These are phyloP conservation scores for Geranium rotundifolium DNA, from an alignment of 345 rosid species.

Conservation along the genomic window DNA sequence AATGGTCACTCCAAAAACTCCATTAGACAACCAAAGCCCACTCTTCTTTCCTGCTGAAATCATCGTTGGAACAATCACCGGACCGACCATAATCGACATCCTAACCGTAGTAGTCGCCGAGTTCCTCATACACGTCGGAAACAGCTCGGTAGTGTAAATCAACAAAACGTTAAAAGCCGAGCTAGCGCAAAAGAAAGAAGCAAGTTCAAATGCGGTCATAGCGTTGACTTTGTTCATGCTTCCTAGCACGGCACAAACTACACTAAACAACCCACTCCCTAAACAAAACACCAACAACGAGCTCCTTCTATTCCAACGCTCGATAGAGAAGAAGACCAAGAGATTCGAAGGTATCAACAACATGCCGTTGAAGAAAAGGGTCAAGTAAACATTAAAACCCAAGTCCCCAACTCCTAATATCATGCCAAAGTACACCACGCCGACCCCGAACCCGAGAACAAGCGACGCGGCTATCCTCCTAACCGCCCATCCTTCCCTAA, in stretches of 20 bases:
- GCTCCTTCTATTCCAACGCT: slow-evolving; percentile 22
- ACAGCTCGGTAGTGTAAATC: slow-evolving; percentile 47
- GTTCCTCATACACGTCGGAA: slow-evolving; percentile 56
- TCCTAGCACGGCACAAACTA: too few relatives aligned
- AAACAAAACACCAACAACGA: slow-evolving; percentile 23
- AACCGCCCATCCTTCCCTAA: slow-evolving; percentile 11
- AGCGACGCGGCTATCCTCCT: slow-evolving; percentile 13
- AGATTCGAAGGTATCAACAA: slow-evolving; percentile 27
- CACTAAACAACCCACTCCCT: too few relatives aligned
- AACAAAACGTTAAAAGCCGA: slow-evolving; percentile 23
- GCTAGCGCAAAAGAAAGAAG: too few relatives aligned
- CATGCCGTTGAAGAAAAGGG: slow-evolving; percentile 33
- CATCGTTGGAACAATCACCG: slow-evolving; percentile 41
- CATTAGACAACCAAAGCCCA: slow-evolving; percentile 19
- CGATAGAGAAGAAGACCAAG: slow-evolving; percentile 20
- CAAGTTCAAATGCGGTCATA: too few relatives aligned
- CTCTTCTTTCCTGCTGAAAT: slow-evolving; percentile 41
- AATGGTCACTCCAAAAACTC: slow-evolving; percentile 47
- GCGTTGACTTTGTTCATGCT: too few relatives aligned
- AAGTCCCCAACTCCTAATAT: slow-evolving; percentile 30
- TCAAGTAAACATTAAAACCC: slow-evolving; percentile 27
- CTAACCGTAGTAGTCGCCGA: slow-evolving; percentile 53
- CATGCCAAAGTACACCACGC: slow-evolving; percentile 36
- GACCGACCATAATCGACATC: slow-evolving; percentile 49
- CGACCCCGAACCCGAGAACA: slow-evolving; percentile 32